Base-by-base conservation (phyloP, 148 eudicot genomes). In the Diospyros kaki region DNA sequence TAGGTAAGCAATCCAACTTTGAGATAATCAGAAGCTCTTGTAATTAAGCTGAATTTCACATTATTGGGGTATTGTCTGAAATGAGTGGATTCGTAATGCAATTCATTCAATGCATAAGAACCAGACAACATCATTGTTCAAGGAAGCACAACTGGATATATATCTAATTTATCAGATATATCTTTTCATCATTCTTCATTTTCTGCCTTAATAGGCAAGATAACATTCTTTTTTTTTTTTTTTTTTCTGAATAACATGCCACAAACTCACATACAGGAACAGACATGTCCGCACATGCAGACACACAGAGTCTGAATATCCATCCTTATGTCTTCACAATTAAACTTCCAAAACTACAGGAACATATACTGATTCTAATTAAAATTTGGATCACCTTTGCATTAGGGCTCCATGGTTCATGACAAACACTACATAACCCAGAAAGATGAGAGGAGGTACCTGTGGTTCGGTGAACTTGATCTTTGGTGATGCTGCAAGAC, bases 381-480 rank as follows among this genome's bases (percentile, higher is more conserved):
- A 28, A 5, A 59, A 28, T 41, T 48, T 48, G 8, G 52, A 48
- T 48, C 8, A 48, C 52, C 64, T 15, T 71, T 58, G 62, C 74
- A 71, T 72, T 72, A 18, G 41, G 60, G 4, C 60, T 43, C 45
- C 15, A 15, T 3, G 68, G 4, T 52, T 40, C 9, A 62, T 48
- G 52, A n/a, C 48, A 53, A 44, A 11, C 15, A 28, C 44, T 42
- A 58, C 51, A 42, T 54, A 44, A 55, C 38, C 15, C 11, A 50
- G 38, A 53, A 73, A 73, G 52, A 60, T 68, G 52, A 73, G 8
- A 70, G 66, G 71, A 61, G 14, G 12, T 80, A 92, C 97, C 97
- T 93, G 97, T 82, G 97, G 66, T 78, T 88, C 91, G 2, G 90
- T 88, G 84, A 93, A 87, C 74, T 77, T 86, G 73, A 83, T 78